phyloP scores from a whole-genome alignment of 495 filamentous ascomycete species.

The Venustampulla echinocandica region DNA sequence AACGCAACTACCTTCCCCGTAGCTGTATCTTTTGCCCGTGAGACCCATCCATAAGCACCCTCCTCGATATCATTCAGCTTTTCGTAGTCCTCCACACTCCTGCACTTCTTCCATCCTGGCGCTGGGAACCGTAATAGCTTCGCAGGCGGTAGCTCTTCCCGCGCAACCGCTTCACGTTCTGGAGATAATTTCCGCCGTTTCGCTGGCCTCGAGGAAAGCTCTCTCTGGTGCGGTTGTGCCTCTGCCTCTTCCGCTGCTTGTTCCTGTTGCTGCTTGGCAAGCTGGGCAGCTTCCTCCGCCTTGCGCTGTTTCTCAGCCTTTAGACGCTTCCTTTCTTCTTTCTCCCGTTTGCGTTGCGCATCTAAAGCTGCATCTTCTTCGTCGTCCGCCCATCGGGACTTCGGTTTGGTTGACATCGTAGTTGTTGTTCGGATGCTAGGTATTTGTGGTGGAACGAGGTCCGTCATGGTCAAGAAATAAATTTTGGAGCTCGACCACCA shows the following conservation, averaged over 20 bases:
- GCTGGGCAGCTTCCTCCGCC: conserved; percentile 40
- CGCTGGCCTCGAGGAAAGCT: conserved; percentile 36
- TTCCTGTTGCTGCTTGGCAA: conserved; percentile 23
- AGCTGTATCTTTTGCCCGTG: conserved; percentile 66
- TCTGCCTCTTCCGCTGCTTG: conserved; percentile 38
- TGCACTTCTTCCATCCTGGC: conserved; percentile 61
- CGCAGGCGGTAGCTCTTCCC: conserved; percentile 27
- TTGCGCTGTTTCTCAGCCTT: conserved; percentile 81
- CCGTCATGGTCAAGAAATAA: conserved; percentile 9
- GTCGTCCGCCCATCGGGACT: conserved; percentile 83
- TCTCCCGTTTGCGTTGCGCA: conserved; percentile 70
- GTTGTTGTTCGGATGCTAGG: conserved; percentile 7
- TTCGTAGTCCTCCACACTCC: conserved; percentile 84
- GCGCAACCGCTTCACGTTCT: conserved; percentile 12
- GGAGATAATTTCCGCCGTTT: conserved; percentile 44
- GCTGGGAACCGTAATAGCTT: conserved; percentile 61
- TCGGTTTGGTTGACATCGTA: conserved; percentile 52
- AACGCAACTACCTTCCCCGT: conserved; percentile 86
- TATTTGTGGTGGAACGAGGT: neutral
- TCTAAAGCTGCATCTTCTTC: conserved; percentile 65
- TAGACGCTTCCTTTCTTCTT: conserved; percentile 77
- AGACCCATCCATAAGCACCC: conserved; percentile 91
- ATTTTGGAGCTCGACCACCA: neutral
- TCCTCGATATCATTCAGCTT: conserved; percentile 95
- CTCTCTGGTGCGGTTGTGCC: conserved; percentile 24